phyloP scores from a whole-genome alignment of 2,329 filamentous ascomycete species.

The Thielaviopsis euricoi region DNA sequence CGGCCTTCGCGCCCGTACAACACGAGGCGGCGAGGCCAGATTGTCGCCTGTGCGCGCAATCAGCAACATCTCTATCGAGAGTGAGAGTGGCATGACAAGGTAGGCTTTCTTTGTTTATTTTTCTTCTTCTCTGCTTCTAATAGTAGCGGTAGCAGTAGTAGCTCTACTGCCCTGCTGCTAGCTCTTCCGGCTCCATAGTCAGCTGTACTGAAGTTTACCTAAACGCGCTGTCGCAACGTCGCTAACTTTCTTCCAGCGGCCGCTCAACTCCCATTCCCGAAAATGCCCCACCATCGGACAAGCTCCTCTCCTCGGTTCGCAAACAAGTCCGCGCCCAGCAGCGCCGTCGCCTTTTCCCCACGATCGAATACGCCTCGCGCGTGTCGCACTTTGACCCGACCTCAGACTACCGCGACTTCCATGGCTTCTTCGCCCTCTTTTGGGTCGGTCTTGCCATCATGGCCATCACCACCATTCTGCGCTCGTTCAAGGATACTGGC shows the following conservation, averaged over 20 bases:
- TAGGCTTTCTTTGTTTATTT: neutral
- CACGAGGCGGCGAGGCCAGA: neutral
- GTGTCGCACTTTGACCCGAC: slow-evolving; percentile 90
- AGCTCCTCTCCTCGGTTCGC: slow-evolving; percentile 69
- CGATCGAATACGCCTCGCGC: slow-evolving; percentile 75
- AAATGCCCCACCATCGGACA: slow-evolving; percentile 84
- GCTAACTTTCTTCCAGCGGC: slow-evolving; percentile 36
- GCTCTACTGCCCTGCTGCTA: neutral
- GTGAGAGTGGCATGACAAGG: slow-evolving; percentile 8
- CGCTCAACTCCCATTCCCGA: slow-evolving; percentile 68
- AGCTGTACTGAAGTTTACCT: neutral
- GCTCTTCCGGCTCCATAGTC: too few species aligned
- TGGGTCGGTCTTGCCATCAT: slow-evolving; percentile 96
- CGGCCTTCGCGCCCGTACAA: slow-evolving; percentile 2
- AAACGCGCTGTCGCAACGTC: neutral
- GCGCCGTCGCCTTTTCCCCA: slow-evolving; percentile 74
- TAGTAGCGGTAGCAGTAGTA: too few species aligned
- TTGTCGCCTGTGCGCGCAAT: slow-evolving; percentile 3
- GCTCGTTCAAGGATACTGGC: slow-evolving; percentile 88
- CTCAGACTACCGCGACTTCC: slow-evolving; percentile 85
- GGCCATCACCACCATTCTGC: slow-evolving; percentile 84
- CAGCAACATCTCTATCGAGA: slow-evolving; percentile 2
- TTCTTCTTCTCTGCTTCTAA: neutral
- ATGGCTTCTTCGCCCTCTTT: slow-evolving; percentile 95
- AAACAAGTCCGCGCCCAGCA: slow-evolving; percentile 70